Evolutionary conservation across 1,284 basidiomycete species (phyloP), one percentile per base, ranked within the genome.

Genomic region (Anthracocystis walkeri): DNA sequence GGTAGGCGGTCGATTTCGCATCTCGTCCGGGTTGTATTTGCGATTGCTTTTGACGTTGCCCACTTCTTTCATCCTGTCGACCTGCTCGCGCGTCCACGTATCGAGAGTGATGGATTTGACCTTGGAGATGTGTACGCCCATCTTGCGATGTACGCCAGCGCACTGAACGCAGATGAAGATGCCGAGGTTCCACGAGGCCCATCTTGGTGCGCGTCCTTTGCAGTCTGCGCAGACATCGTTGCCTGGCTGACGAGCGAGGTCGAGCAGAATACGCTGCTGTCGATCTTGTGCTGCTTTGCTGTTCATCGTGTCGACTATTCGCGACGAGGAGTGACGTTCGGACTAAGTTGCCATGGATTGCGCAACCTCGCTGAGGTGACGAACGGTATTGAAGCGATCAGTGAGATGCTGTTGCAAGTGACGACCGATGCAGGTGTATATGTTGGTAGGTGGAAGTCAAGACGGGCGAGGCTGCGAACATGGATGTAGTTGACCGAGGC

Each of bases 161-260:
- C 93, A 95, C 77, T 89, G 89, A 45, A 93, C 88, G 79, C 93
- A 81, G 58, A 80, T 63, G 89, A 80, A 82, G 53, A 84, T 82
- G 14, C 83, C 69, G 42, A 94, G 86, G 78, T 90, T 94, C 81
- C 92, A 87, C 4, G 91, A 92, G 2, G 92, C 90, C 93, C 93
- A 94, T 87, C 93, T 87, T 5, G 93, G 92, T 76, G 77, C 88
- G 67, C 89, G 88, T 31, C 90, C 87, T 85, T 91, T 92, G 86
- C 93, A 95, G 86, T 95, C 93, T 10, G 93, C 93, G 84, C 93
- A 95, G 23, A 89, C 80, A 90, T 92, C 91, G 82, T 94, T 94
- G 75, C 93, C 93, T 48, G 92, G 91, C 75, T 89, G 87, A 23
- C 86, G 84, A 4, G 88, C 89, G 16, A 94, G 88, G 60, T 93